Evolutionary conservation across 1,139 yeast species (phyloP), one percentile per base, ranked within the genome.

Genomic region (Torulaspora pretoriensis): DNA sequence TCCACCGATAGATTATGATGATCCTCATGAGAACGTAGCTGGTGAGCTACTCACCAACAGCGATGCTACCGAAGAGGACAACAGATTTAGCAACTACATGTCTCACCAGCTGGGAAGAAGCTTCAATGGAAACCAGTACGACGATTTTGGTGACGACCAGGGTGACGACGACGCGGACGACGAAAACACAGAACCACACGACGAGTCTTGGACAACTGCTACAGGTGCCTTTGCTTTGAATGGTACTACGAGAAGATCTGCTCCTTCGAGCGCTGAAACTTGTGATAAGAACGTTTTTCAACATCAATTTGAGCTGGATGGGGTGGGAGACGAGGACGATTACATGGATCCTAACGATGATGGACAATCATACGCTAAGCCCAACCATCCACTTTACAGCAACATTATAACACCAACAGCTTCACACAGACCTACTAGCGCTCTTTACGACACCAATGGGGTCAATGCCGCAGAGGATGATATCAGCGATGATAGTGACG

Each of bases 311-410:
- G 59, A 59, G 25, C 41, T 57, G 5, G 55, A 58, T 24, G 51
- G 47, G 8, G 40, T 28, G 3, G 49, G 45, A 22, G 49, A 45
- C 17, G 52, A 48, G 19, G 55, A 51, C 19, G 57, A 52, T 19
- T 83, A 83, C 56, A 79, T 80, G 55, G 92, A 83, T 61, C 92
- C 92, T 2, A 81, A 83, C 59, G 92, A 84, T 61, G 94, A 84
- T 57, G 92, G 92, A 0, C 80, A 78, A 60, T 80, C 85, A 4
- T 84, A 84, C 61, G 78, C 78, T 42, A 81, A 79, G 58, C 72
- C 76, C 22, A 67, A 69, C 43, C 78, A 80, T 56, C 82, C 87
- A 3, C 64, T 82, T 45, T 83, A 83, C 53, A 59, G 58, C 25
- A 61, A 59, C 34, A 54, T 64, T 53, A 46, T 61, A 5, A 48